Percentiles rank a stretch among this genome's conserved stretches.
Conservation (phyloP, 345 rosid species). For the Salix suchowensis region DNA sequence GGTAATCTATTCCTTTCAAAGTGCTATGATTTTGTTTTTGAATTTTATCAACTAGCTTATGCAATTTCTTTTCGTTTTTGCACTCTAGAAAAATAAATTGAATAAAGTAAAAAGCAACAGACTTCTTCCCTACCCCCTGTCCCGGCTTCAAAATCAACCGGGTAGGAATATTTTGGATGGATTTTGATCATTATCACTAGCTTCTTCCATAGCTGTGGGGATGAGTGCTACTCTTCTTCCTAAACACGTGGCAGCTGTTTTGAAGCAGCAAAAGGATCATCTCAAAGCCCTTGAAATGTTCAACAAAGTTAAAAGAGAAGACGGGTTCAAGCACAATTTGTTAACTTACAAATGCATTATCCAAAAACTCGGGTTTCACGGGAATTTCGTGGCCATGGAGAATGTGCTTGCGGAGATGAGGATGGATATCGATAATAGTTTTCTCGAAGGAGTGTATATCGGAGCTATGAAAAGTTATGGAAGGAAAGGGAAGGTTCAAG, state of each 20-base stretch:
- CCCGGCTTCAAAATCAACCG: too few species aligned
- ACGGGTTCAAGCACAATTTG: conserved; percentile 63
- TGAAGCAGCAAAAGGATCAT: conserved; percentile 66
- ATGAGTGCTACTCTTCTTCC: conserved; percentile 68
- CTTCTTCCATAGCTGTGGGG: conserved; percentile 7
- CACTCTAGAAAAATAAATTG: too few species aligned
- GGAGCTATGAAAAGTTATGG: conserved; percentile 72
- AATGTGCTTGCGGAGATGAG: conserved; percentile 49
- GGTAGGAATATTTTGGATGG: too few species aligned
- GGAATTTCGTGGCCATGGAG: conserved; percentile 79
- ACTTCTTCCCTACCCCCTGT: too few species aligned
- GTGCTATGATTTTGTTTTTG: too few species aligned
- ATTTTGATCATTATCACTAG: too few species aligned
- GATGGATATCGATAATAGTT: conserved; percentile 38
- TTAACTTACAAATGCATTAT: conserved; percentile 64
- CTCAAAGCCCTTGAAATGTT: conserved; percentile 68
- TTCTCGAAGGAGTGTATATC: conserved; percentile 74
- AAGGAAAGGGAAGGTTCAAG: conserved; percentile 69
- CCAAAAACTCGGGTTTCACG: conserved; percentile 72
- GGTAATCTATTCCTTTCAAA: too few species aligned
- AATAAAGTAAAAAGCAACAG: too few species aligned
- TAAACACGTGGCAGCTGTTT: conserved; percentile 71
- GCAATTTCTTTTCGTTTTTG: too few species aligned
- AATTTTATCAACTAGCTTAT: too few species aligned
- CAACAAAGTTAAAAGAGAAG: conserved; percentile 63